These are phyloP conservation scores for Candida sakaeoensis DNA, from an alignment of 805 yeast genomes.

Conservation along the genomic window DNA sequence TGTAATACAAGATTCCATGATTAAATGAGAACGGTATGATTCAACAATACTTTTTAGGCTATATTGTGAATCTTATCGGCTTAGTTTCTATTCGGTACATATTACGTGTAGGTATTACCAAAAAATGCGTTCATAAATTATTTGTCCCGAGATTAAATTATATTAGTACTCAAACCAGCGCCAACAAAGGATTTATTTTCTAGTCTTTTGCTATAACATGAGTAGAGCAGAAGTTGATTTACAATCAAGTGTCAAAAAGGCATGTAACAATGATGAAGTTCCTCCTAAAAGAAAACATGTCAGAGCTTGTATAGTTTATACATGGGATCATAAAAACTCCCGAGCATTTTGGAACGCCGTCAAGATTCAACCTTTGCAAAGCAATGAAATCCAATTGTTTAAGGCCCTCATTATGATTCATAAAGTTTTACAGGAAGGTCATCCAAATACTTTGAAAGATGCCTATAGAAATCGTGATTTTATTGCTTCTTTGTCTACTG, in stretches of 20 bases:
- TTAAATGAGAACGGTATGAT: no score
- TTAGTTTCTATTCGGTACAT: not conserved
- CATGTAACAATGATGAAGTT: constrained; percentile 78
- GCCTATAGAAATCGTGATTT: constrained; percentile 77
- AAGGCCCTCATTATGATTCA: constrained; percentile 83
- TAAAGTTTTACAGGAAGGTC: constrained; percentile 97
- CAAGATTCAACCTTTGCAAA: constrained; percentile 73
- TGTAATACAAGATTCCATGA: no score
- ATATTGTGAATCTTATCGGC: no score
- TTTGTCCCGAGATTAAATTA: not conserved
- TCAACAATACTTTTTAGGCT: no score
- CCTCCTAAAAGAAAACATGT: constrained; percentile 97
- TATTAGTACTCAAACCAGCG: not conserved
- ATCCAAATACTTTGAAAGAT: constrained; percentile 74
- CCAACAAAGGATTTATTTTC: no score
- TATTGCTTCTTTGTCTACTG: constrained; percentile 67
- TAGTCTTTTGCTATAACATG: constrained; percentile 28
- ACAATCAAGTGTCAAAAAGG: constrained; percentile 66
- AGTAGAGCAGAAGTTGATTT: constrained; percentile 46
- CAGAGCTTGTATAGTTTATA: constrained; percentile 88
- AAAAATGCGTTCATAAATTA: constrained; percentile 1
- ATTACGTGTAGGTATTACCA: not conserved
- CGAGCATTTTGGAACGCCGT: constrained; percentile 81
- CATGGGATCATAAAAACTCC: constrained; percentile 92
- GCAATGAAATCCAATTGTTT: constrained; percentile 79